Base-by-base conservation (phyloP, 495 filamentous ascomycete species). In the Tuber brumale region DNA sequence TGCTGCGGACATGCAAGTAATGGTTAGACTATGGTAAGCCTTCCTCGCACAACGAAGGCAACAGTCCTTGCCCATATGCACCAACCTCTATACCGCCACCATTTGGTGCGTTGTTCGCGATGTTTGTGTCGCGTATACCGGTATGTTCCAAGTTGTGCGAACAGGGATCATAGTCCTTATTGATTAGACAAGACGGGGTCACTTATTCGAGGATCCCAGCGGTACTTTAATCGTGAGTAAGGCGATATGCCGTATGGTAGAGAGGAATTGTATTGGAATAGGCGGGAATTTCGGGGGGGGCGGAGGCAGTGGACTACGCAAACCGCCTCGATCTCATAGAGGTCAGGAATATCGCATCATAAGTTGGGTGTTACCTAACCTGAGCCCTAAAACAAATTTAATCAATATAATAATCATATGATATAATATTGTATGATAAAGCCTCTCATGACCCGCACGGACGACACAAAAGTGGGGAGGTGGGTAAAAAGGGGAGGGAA, bases 41-140 rank as follows among this genome's bases (percentile, higher is more conserved):
- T 66, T 66, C 57, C 27, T 66, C 57, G 31, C 57, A 35, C 57
- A 66, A 35, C 57, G 57, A 66, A 66, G 57, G 57, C 57, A 66
- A 66, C 57, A 66, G 57, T 16, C 57, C 27, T 66, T 19, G 14
- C 3, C 35, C 27, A 27, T 35, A 31, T 66, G 57, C 57, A 66
- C 3, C 57, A 66, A 18, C 27, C 27, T 31, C 57, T 19, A 18
- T 31, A 31, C 31, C 31, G 27, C 57, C 57, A 35, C 57, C 57
- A 27, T 35, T 35, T 66, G 57, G 57, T 66, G 57, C 14, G 57
- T 18, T 66, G 57, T 66, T 66, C 57, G 31, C 57, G 12, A 66
- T 35, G 27, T 66, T 66, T 66, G 35, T 66, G 35, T 66, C 31
- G 19, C 14, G 57, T 35, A 31, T 66, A 66, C 57, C 57, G 57